These are phyloP conservation scores for Elymus sibiricus DNA, from an alignment of 176 grass and related monocot genomes.

Conservation along the genomic window DNA sequence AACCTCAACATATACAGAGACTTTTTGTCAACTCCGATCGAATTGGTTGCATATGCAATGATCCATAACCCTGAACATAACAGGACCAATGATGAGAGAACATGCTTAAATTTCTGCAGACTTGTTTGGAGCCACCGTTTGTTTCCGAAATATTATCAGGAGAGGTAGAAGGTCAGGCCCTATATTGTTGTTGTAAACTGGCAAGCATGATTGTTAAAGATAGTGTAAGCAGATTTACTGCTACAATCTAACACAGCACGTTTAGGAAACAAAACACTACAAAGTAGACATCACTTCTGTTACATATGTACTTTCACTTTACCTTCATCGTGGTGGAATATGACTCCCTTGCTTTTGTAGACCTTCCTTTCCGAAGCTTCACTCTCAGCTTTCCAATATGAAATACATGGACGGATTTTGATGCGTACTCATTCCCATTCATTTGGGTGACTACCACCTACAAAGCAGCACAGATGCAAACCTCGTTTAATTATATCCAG, in stretches of 20 bases:
- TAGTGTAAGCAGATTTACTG: not conserved
- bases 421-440: slow-evolving; percentile 74
- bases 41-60: slow-evolving; percentile 1
- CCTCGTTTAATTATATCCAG: not conserved
- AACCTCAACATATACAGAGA: not conserved
- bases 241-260: not conserved
- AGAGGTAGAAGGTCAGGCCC: not conserved
- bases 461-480: slow-evolving; percentile 2
- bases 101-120: not conserved
- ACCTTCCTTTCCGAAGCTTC: slow-evolving; percentile 85
- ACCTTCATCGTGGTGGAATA: slow-evolving; percentile 92
- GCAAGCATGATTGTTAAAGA: not conserved
- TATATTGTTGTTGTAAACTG: not conserved
- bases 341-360: slow-evolving; percentile 87
- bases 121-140: not conserved
- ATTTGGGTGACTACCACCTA: slow-evolving; percentile 85
- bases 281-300: not conserved
- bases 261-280: not conserved
- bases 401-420: slow-evolving; percentile 75
- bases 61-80: not conserved
- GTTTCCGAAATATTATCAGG: not conserved
- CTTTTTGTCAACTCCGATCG: not conserved
- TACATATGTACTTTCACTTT: slow-evolving; percentile 17
- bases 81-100: not conserved
- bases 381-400: slow-evolving; percentile 81